Evolutionary conservation across 805 yeast genomes (phyloP), one percentile per base, ranked within the genome.

Genomic region (Metschnikowia orientalis): DNA sequence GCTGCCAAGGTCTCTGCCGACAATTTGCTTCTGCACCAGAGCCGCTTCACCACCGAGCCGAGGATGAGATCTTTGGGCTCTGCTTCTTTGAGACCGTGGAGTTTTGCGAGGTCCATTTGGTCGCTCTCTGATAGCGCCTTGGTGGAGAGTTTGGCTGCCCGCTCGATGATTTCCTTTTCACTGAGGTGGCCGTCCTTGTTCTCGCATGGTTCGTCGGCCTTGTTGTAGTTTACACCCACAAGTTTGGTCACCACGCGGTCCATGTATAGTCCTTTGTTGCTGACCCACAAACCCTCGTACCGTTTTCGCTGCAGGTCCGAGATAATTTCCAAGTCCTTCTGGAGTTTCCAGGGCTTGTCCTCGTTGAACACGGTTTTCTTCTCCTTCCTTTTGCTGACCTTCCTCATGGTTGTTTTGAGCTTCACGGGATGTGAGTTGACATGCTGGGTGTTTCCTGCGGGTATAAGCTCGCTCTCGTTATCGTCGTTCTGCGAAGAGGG

Each of bases 311-410:
- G 97, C 26, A 65, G 71, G 15, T 75, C 78, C 0, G 76, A 65
- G 11, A 78, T 62, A 51, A 47, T 62, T 50, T 48, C 50, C 4
- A 78, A 65, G 39, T 77, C 83, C 18, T 65, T 66, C 57, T 87
- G 97, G 48, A 85, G 79, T 48, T 89, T 88, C 96, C 97, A 88
- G 0, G 97, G 97, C 56, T 88, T 87, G 39, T 83, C 85, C 49
- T 82, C 95, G 52, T 89, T 81, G 56, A 89, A 88, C 17, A 57
- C 56, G 11, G 63, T 50, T 36, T 62, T 63, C 36, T 60, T 56
- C 18, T 57, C 63, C 39, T 66, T 69, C 30, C 54, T 40, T 33
- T 57, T 62, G 48, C 57, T 55, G 23, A 58, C 61, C 47, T 67
- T 64, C 19, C 81, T 54, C 67, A 75, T 61, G 4, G 81, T 75